A percentile compares a stretch with the other conserved stretches of the same genome.
These are phyloP conservation scores for Fusarium brevicatenulatum DNA, from an alignment of 2,329 filamentous ascomycete genomes.

Conservation along the genomic window DNA sequence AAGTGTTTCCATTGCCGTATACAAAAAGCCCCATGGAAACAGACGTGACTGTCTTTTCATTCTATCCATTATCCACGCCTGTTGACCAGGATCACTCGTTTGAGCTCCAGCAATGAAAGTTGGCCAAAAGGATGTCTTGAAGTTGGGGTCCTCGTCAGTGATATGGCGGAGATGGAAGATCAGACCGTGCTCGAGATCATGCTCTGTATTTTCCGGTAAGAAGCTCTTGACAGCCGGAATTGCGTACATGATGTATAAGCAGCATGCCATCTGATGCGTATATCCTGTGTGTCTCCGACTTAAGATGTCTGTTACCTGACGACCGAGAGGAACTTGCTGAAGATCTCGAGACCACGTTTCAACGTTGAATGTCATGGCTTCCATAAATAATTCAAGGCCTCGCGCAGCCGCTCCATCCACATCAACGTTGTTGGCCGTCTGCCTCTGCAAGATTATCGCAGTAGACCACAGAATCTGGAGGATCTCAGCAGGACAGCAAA, in stretches of 20 bases:
- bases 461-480: constrained; percentile 1
- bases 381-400: neutral
- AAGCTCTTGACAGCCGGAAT: neutral
- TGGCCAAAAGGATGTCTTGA: constrained; percentile 22
- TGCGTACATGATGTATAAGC: constrained; percentile 9
- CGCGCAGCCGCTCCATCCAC: neutral
- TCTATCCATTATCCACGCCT: constrained; percentile 4
- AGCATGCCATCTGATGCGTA: constrained; percentile 11
- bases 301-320: constrained; percentile 4
- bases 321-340: neutral
- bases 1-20: constrained; percentile 13
- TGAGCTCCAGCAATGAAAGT: constrained; percentile 15
- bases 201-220: neutral
- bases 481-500: constrained; percentile 13
- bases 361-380: constrained; percentile 7
- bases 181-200: neutral
- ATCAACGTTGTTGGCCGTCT: neutral
- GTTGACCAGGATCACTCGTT: neutral
- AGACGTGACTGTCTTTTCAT: neutral
- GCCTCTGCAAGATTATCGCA: neutral
- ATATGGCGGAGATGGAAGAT: neutral
- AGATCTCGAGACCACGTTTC: constrained; percentile 1
- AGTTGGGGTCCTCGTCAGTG: constrained; percentile 8
- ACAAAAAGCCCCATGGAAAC: constrained; percentile 10
- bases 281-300: constrained; percentile 12